A percentile compares a stretch with the other conserved stretches of the same genome.
phyloP scores from a whole-genome alignment of 2,329 filamentous ascomycete species.

The Aspergillus quadrilineatus region DNA sequence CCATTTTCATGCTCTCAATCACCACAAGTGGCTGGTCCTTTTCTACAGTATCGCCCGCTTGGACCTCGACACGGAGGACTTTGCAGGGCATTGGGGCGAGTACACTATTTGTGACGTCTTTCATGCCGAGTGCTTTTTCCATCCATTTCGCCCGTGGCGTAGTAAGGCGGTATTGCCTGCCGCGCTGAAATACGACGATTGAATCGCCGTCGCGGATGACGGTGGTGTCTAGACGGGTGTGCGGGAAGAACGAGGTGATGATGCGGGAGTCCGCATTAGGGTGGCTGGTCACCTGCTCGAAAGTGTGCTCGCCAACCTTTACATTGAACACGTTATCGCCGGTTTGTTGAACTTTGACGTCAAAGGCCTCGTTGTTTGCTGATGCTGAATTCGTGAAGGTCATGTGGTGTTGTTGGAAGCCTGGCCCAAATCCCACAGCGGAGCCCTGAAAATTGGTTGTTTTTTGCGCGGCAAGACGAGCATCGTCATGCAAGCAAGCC shows the following conservation, averaged over 20 bases:
- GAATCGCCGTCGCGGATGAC: slow-evolving; percentile 57
- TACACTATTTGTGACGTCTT: slow-evolving; percentile 78
- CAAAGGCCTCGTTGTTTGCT: slow-evolving; percentile 41
- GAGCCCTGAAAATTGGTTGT: slow-evolving; percentile 33
- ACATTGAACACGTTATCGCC: slow-evolving; percentile 51
- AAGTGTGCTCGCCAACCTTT: slow-evolving; percentile 40
- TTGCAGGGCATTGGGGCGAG: slow-evolving; percentile 97
- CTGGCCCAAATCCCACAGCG: slow-evolving; percentile 59
- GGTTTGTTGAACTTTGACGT: slow-evolving; percentile 54
- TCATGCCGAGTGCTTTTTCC: slow-evolving; percentile 80
- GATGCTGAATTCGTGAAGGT: slow-evolving; percentile 52
- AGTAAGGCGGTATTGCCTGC: slow-evolving; percentile 57
- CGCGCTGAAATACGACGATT: slow-evolving; percentile 74
- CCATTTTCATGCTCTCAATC: slow-evolving; percentile 91
- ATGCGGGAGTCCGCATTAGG: slow-evolving; percentile 47
- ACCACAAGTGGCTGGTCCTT: slow-evolving; percentile 88
- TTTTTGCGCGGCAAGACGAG: slow-evolving; percentile 28
- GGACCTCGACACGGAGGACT: slow-evolving; percentile 83
- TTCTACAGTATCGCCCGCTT: slow-evolving; percentile 75
- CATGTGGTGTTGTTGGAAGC: slow-evolving; percentile 64
- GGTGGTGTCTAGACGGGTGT: slow-evolving; percentile 75
- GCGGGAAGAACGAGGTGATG: slow-evolving; percentile 75
- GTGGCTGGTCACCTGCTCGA: slow-evolving; percentile 50
- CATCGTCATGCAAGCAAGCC: slow-evolving; percentile 60
- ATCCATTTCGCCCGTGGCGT: slow-evolving; percentile 71